Base-by-base conservation (phyloP, 768 basidiomycete species). In the Fistulinella prunicolor region DNA sequence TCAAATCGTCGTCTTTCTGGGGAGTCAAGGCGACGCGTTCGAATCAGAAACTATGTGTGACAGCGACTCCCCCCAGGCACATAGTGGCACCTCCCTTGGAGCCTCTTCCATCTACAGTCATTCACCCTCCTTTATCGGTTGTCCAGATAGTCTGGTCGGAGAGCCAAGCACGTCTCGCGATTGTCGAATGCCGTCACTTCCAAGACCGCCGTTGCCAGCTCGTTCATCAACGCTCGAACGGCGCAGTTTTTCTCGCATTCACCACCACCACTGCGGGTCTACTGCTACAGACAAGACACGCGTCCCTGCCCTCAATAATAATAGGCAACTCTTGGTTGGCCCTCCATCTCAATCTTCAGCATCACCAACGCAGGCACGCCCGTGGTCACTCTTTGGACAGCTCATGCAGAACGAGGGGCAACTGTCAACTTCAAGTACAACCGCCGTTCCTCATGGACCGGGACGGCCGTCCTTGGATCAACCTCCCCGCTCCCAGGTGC, bases 81-180 rank as follows among this genome's bases (percentile, higher is more conserved):
- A 88, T 65, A 82, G 89, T 61, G 83, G 89, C 74, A 86, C 88
- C 80, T 71, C 94, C 58, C 90, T 90, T 5, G 5, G 6, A 63
- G 86, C 93, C 68, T 88, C 94, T 66, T 58, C 64, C 22, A 24
- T 51, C 42, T 35, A 35, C 43, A 44, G 55, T n/a, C 46, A 54
- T 49, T 40, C 47, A 9, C 26, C 26, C 5, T 28, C 26, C 9
- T 47, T 58, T 26, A 51, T 66, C 42, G 65, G 59, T 24, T 68
- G 67, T n/a, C 62, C 65, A 19, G 64, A 63, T 22, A 45, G 54
- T 20, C 41, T 60, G n/a, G 24, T 37, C 35, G 51, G 24, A 14
- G 55, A 44, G 50, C 52, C 57, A 41, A 60, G 49, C 49, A 46
- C 51, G 6, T 20, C 45, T 38, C 55, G 39, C 20, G 30, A 41